Base-by-base conservation (phyloP, 495 filamentous ascomycete species). In the Niebla homalea region DNA sequence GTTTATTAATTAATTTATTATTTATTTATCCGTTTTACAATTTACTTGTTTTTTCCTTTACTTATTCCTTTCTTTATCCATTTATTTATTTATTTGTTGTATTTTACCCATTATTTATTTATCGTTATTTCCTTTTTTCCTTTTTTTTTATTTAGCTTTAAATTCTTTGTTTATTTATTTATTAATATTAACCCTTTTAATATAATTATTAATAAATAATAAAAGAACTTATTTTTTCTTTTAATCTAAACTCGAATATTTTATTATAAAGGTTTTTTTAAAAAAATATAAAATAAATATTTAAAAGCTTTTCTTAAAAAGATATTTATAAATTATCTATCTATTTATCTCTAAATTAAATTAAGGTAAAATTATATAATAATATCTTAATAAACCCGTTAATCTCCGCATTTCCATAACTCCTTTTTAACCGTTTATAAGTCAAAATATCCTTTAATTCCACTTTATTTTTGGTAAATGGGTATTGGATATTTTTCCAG, bases 1-100 rank as follows among this genome's bases (percentile, higher is more conserved):
- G n/a, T n/a, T n/a, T n/a, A n/a, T n/a, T n/a, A n/a, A n/a, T n/a
- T n/a, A n/a, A n/a, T n/a, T n/a, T n/a, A n/a, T n/a, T n/a, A n/a
- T n/a, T n/a, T n/a, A n/a, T n/a, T n/a, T n/a, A n/a, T n/a, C n/a
- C n/a, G n/a, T n/a, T n/a, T n/a, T n/a, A n/a, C n/a, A n/a, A n/a
- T n/a, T n/a, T n/a, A n/a, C n/a, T n/a, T n/a, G n/a, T n/a, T n/a
- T n/a, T n/a, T n/a, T n/a, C n/a, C n/a, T n/a, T n/a, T n/a, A n/a
- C n/a, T n/a, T n/a, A 57, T 16, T 49, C n/a, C 53, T 61, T 52
- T 35, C 54, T 23, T 40, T n/a, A n/a, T n/a, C n/a, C n/a, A n/a
- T n/a, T n/a, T n/a, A n/a, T n/a, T n/a, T n/a, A n/a, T n/a, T n/a
- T 39, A 14, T 61, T 53, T 50, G 21, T 46, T 18, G 59, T 55